Percentiles rank a stretch among this genome's conserved stretches.
Conservation (phyloP, 768 basidiomycete species). For the Calocybe indica region DNA sequence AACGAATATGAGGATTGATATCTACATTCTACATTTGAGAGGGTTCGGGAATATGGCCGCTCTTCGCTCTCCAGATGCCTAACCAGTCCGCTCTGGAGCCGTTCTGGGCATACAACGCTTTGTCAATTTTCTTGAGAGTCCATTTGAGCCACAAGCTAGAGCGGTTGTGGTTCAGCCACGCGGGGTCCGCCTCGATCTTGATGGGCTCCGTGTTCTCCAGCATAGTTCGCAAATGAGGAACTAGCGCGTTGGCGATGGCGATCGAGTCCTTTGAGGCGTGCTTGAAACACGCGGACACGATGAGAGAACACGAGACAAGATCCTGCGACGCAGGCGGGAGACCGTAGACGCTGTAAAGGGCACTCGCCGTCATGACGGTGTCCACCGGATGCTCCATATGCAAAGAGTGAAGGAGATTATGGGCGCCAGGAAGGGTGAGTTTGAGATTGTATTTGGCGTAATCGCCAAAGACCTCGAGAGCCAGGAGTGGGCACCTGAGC, state of each 20-base stretch:
- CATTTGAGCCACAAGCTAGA: slow-evolving; percentile 21
- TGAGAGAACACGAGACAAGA: slow-evolving; percentile 48
- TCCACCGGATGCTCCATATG: slow-evolving; percentile 40
- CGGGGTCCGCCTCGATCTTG: slow-evolving; percentile 1
- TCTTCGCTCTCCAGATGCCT: slow-evolving; percentile 17
- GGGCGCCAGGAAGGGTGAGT: slow-evolving; percentile 46
- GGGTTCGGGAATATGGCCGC: slow-evolving; percentile 5
- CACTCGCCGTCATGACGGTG: slow-evolving; percentile 41
- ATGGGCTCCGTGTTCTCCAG: slow-evolving; percentile 9
- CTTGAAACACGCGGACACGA: slow-evolving; percentile 50
- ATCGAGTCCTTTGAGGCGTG: slow-evolving; percentile 32
- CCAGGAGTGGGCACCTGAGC: slow-evolving; percentile 47
- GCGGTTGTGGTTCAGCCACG: slow-evolving; percentile 6
- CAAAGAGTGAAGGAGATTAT: slow-evolving; percentile 51
- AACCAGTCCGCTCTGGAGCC: slow-evolving; percentile 26
- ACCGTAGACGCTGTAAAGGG: slow-evolving; percentile 48
- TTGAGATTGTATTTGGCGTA: slow-evolving; percentile 55
- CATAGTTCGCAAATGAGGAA: slow-evolving; percentile 33
- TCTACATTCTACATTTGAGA: neutral
- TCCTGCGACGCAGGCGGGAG: slow-evolving; percentile 52
- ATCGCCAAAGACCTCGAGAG: slow-evolving; percentile 55
- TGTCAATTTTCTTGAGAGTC: slow-evolving; percentile 23
- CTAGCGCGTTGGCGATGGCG: slow-evolving; percentile 34
- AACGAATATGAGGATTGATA: no score
- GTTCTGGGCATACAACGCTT: slow-evolving; percentile 11